Evolutionary conservation across 192 early-diverging fungal species (phyloP), one percentile per base, ranked within the genome.

Genomic region (Geranomyces michiganensis): DNA sequence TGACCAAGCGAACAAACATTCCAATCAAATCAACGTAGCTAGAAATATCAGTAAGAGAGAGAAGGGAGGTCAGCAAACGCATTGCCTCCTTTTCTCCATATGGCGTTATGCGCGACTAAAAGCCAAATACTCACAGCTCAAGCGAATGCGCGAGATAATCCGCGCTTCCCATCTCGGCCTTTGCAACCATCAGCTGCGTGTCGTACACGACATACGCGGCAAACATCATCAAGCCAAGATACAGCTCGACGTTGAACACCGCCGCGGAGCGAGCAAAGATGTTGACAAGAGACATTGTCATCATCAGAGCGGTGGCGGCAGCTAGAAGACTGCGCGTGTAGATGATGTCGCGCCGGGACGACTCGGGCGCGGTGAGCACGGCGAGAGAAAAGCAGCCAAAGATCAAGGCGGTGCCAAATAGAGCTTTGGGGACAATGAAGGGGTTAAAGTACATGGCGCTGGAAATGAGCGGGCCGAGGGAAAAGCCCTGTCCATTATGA

Each of bases 101-200:
- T n/a, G n/a, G n/a, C n/a, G n/a, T n/a, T n/a, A n/a, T n/a, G n/a
- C n/a, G n/a, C n/a, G n/a, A n/a, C n/a, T n/a, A n/a, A n/a, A n/a
- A n/a, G n/a, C n/a, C n/a, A n/a, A n/a, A 26, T 24, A 58, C 56
- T 58, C 24, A 60, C 22, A 70, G 56, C 41, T 70, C 56, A 55
- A 70, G 30, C 3, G 68, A 70, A 1, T 56, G 36, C 3, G 22
- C 32, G 30, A 70, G 32, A 8, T 70, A 70, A 31, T 70, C 68
- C 26, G 15, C 5, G 32, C n/a, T 60, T 3, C 68, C 68, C 36
- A 27, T 14, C 44, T 70, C 68, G 30, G 68, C 68, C 55, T 60
- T 76, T 36, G 77, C 72, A 41, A 87, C 75, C 62, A 87, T 84
- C 55, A 84, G 36, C 66, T 87, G 86, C 26, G 86, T 87, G 68